A percentile compares a stretch with the other conserved stretches of the same genome.
phyloP scores from a whole-genome alignment of 208 protist genomes.

The Wallacemonas rigidus region DNA sequence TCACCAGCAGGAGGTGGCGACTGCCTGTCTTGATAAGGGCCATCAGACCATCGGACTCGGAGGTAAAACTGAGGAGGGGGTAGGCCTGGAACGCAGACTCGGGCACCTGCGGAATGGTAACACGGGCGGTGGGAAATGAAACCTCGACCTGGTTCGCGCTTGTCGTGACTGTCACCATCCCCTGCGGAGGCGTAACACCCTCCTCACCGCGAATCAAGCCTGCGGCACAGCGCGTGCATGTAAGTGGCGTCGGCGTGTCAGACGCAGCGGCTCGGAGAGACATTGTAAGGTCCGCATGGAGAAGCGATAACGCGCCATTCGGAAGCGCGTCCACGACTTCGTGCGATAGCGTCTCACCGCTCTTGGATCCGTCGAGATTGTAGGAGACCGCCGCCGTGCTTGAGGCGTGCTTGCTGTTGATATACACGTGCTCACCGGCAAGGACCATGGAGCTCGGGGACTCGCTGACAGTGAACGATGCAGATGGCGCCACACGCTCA shows the following conservation, averaged over 20 bases:
- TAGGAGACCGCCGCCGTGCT: not conserved
- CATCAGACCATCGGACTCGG: constrained; percentile 16
- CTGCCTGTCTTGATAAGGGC: constrained; percentile 58
- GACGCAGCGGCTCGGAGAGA: not conserved
- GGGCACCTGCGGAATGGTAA: not conserved
- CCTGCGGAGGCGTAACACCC: not conserved
- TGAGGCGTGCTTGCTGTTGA: constrained; percentile 13
- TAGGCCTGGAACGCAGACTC: constrained; percentile 27
- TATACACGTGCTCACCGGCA: constrained; percentile 19
- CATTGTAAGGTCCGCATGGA: constrained; percentile 8
- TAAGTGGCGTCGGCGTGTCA: not conserved
- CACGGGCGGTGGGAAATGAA: constrained; percentile 21
- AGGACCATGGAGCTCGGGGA: constrained; percentile 26
- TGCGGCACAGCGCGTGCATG: constrained; percentile 19
- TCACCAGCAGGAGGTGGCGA: constrained; percentile 64
- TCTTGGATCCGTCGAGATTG: constrained; percentile 1
- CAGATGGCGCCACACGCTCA: constrained; percentile 26
- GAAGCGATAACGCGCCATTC: not conserved
- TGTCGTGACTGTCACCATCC: constrained; percentile 21
- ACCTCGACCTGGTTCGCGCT: constrained; percentile 19
- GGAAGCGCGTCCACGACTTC: not conserved
- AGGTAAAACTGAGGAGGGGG: constrained; percentile 36
- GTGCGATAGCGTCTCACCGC: not conserved
- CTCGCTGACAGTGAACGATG: constrained; percentile 4
- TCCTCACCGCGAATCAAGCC: constrained; percentile 6